Evolutionary conservation across 202 grass and related monocot species (phyloP).

Genomic region (Panicum hallii): DNA sequence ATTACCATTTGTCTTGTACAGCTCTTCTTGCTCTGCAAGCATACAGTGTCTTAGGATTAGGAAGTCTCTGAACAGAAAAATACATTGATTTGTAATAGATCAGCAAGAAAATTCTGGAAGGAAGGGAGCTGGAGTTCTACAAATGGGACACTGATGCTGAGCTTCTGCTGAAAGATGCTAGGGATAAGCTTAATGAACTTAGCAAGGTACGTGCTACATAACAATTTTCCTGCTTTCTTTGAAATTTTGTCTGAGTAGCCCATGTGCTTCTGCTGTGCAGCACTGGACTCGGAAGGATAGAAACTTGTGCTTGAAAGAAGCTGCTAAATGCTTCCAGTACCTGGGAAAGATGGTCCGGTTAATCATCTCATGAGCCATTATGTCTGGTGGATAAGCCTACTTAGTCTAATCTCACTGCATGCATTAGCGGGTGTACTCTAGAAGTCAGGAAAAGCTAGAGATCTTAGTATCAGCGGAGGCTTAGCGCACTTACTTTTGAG

Average conservation of each 20-base stretch:
- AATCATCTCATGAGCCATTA: conserved; percentile 57
- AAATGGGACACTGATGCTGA: conserved; percentile 80
- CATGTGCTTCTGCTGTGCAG: conserved; percentile 50
- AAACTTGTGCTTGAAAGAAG: conserved; percentile 83
- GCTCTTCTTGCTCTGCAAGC: neutral
- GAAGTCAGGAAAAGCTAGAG: conserved; percentile 30
- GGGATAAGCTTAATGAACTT: conserved; percentile 81
- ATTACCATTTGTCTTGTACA: neutral
- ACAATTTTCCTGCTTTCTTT: conserved; percentile 1
- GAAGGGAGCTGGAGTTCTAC: conserved; percentile 80
- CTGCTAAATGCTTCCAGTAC: conserved; percentile 77
- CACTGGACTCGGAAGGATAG: conserved; percentile 90
- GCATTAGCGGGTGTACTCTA: conserved; percentile 17
- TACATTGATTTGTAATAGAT: conserved; percentile 56
- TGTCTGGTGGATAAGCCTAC: neutral
- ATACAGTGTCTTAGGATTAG: neutral
- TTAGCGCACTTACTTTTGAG: conserved; percentile 24
- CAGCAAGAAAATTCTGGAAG: conserved; percentile 68
- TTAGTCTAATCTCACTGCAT: conserved; percentile 12
- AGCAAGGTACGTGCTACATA: conserved; percentile 60
- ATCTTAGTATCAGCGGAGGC: conserved; percentile 6
- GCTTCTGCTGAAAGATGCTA: conserved; percentile 68
- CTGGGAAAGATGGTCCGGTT: conserved; percentile 73
- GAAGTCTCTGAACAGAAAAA: conserved; percentile 10
- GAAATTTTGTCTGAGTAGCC: conserved; percentile 27